A percentile compares a stretch with the other conserved stretches of the same genome.
Conservation (phyloP, 352 stramenopile genomes). For the Globisporangium mamillatum region DNA sequence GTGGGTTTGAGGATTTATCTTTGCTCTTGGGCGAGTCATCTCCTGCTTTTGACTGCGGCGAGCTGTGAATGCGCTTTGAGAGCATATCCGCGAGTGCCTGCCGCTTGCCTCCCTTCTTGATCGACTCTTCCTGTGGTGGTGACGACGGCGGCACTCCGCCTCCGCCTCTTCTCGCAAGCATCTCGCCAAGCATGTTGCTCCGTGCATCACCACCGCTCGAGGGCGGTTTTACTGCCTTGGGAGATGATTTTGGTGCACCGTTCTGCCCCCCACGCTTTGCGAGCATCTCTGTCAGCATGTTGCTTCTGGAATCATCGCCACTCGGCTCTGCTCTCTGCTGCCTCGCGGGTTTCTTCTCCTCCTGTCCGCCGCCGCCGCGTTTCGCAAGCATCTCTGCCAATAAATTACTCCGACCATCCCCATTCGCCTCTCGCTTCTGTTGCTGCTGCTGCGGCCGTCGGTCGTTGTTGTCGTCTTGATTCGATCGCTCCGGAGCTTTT, state of each 20-base stretch:
- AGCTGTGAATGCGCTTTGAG: conserved; percentile 26
- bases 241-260: background rate
- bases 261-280: conserved; percentile 11
- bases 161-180: conserved; percentile 27
- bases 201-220: conserved; percentile 14
- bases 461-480: conserved; percentile 24
- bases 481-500: conserved; percentile 1
- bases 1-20: conserved; percentile 6
- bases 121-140: background rate
- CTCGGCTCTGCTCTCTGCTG: background rate
- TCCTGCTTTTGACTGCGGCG: background rate
- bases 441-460: conserved; percentile 1
- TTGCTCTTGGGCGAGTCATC: conserved; percentile 8
- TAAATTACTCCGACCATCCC: conserved; percentile 7
- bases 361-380: background rate
- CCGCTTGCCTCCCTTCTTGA: conserved; percentile 20
- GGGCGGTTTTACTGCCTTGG: conserved; percentile 12
- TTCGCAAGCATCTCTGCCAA: conserved; percentile 22
- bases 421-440: background rate
- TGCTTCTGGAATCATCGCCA: background rate
- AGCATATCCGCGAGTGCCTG: conserved; percentile 42
- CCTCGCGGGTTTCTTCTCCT: background rate
- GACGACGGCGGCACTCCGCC: background rate
- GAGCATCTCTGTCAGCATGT: conserved; percentile 5
- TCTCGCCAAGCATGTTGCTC: conserved; percentile 36